Evolutionary conservation across 1,139 yeast genomes (phyloP), one percentile per base, ranked within the genome.

Genomic region (Casaregolazyma suthepensis): DNA sequence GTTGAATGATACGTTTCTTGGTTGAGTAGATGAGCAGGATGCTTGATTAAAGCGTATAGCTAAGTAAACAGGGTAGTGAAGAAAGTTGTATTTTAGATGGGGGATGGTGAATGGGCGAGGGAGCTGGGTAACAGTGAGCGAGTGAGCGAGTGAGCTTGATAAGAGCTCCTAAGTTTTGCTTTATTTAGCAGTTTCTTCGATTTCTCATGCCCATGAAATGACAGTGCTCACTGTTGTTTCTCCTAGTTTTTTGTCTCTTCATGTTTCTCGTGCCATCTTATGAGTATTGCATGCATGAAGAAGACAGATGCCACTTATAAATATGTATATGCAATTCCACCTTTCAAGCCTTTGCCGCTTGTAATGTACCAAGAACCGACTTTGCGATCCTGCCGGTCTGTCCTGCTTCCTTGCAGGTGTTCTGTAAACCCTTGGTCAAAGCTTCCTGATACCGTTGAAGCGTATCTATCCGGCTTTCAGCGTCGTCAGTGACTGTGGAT

Each of bases 391-490:
- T 78, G 2, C 90, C 93, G 12, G 78, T 72, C 56, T 85, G 90
- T 2, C 94, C 94, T 9, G 90, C 91, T 62, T 87, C 96, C 61
- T 81, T 82, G 9, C 80, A 67, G 45, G 82, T 66, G 43, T 73
- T 72, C 1, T 69, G 73, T 29, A 86, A 72, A 46, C 88, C 87
- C 51, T 73, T 73, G 22, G 64, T 52, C 59, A 87, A 72, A 9
- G 80, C 80, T 1, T 67, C 68, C 51, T 71, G 63, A 63, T 82
- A 83, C n/a, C 78, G 75, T 52, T 80, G 84, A 37, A 74, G 65
- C 1, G 85, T 74, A 53, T 76, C 76, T 42, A 78, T 70, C 60
- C 97, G 75, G 1, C 90, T 84, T 15, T 75, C 75, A 37, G 77
- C 68, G 67, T 88, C 96, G 57, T 88, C 81, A 55, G 80, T 74